Evolutionary conservation across 1,284 basidiomycete genomes (phyloP).

Genomic region (Amylostereum areolatum): DNA sequence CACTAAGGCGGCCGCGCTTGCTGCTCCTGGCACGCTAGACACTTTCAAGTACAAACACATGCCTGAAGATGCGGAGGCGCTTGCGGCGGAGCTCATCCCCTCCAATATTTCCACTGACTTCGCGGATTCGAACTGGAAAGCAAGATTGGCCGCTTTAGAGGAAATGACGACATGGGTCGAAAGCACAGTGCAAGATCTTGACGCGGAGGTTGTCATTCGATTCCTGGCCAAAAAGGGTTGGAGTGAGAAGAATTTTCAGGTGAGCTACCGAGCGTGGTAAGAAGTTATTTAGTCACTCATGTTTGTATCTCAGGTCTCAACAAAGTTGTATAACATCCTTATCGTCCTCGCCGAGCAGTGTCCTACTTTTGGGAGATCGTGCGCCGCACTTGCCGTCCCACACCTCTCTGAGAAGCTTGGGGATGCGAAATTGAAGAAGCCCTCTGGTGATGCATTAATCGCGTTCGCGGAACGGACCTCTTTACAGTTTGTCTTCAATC

Average conservation of each 20-base stretch:
- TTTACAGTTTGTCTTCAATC: conserved; percentile 88
- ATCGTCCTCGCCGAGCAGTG: conserved; percentile 71
- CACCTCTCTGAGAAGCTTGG: conserved; percentile 94
- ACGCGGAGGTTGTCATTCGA: conserved; percentile 89
- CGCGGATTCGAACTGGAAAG: conserved; percentile 90
- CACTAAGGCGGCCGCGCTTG: conserved; percentile 43
- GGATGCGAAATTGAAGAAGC: conserved; percentile 95
- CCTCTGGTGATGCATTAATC: conserved; percentile 85
- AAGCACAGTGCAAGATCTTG: conserved; percentile 59
- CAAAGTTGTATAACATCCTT: conserved; percentile 81
- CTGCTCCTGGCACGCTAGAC: conserved; percentile 56
- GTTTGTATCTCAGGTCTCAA: conserved; percentile 60
- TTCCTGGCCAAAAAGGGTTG: conserved; percentile 92
- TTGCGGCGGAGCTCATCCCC: conserved; percentile 76
- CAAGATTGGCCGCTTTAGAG: conserved; percentile 81
- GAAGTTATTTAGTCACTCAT: conserved; percentile 1
- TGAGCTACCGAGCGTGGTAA: conserved; percentile 22
- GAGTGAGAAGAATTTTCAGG: conserved; percentile 99
- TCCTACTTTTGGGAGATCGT: conserved; percentile 82
- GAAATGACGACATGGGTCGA: conserved; percentile 86
- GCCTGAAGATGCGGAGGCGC: conserved; percentile 87
- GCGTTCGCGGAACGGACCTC: conserved; percentile 90
- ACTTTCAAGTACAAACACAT: conserved; percentile 89
- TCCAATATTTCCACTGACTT: conserved; percentile 67
- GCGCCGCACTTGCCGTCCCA: conserved; percentile 78